These are phyloP conservation scores for Cardamine chenopodiifolia DNA, from an alignment of 345 rosid genomes.

Conservation along the genomic window DNA sequence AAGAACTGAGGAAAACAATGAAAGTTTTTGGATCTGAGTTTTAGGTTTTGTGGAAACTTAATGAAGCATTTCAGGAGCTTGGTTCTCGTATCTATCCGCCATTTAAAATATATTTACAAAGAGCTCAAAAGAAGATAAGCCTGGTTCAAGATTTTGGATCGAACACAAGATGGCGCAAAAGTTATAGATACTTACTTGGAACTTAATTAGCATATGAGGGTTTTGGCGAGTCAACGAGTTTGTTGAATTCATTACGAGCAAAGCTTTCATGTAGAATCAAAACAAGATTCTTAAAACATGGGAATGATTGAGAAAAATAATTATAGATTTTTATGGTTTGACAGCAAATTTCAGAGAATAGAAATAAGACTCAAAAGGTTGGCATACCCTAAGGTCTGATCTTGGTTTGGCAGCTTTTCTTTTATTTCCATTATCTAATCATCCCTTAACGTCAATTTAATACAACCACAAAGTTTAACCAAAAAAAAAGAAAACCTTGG, in stretches of 20 bases:
- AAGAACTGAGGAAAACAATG: slow-evolving; percentile 6
- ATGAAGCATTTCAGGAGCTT: slow-evolving; percentile 36
- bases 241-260: not conserved
- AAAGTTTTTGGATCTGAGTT: slow-evolving; percentile 5
- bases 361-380: slow-evolving; percentile 28
- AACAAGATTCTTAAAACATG: slow-evolving; percentile 29
- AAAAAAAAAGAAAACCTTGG: not conserved
- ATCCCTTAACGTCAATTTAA: slow-evolving; percentile 14
- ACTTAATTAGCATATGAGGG: slow-evolving; percentile 16
- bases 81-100: slow-evolving; percentile 12
- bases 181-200: slow-evolving; percentile 25
- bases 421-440: slow-evolving; percentile 8
- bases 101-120: slow-evolving; percentile 9
- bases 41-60: slow-evolving; percentile 20
- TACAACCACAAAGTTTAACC: not conserved
- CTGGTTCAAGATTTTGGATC: slow-evolving; percentile 37
- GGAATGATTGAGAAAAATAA: not conserved
- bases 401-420: slow-evolving; percentile 18
- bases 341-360: slow-evolving; percentile 26
- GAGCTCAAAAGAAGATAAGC: slow-evolving; percentile 68
- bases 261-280: slow-evolving; percentile 13
- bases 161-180: slow-evolving; percentile 22
- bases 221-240: slow-evolving; percentile 27
- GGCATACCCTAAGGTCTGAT: slow-evolving; percentile 24
- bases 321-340: slow-evolving; percentile 1